phyloP scores from a whole-genome alignment of 2,329 filamentous ascomycete genomes.

The Fusarium albosuccineum region DNA sequence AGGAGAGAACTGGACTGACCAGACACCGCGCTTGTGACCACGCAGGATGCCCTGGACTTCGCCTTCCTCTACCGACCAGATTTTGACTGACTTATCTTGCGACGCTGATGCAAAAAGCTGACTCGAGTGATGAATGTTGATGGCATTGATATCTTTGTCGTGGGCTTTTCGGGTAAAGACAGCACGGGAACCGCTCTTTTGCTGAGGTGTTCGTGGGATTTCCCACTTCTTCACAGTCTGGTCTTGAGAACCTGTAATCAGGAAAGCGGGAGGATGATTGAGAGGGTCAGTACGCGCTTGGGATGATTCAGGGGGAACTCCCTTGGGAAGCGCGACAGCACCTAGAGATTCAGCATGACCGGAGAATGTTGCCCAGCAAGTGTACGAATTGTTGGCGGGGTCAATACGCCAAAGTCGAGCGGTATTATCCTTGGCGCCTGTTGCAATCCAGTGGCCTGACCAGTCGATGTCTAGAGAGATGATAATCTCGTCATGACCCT shows the following conservation, averaged over 20 bases:
- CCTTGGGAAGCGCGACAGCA: constrained; percentile 85
- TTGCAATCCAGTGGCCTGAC: constrained; percentile 97
- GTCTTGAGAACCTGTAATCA: constrained; percentile 95
- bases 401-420: constrained; percentile 93
- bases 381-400: constrained; percentile 77
- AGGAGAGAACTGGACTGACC: constrained; percentile 93
- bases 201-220: constrained; percentile 69
- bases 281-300: constrained; percentile 80
- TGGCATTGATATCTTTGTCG: constrained; percentile 98
- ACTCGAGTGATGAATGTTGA: constrained; percentile 81
- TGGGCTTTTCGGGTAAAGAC: constrained; percentile 94
- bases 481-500: constrained; percentile 94
- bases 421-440: constrained; percentile 96
- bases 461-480: constrained; percentile 95
- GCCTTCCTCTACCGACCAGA: constrained; percentile 92
- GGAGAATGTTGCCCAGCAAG: constrained; percentile 84
- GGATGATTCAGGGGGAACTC: constrained; percentile 75
- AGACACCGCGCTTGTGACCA: constrained; percentile 94
- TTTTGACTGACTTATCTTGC: constrained; percentile 96
- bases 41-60: constrained; percentile 91
- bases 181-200: constrained; percentile 70
- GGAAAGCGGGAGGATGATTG: constrained; percentile 82
- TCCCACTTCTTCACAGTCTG: constrained; percentile 97
- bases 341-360: constrained; percentile 96
- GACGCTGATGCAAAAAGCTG: constrained; percentile 95